Evolutionary conservation across 2,329 filamentous ascomycete species (phyloP), one percentile per base, ranked within the genome.

Genomic region (Stachybotrys echinatus): DNA sequence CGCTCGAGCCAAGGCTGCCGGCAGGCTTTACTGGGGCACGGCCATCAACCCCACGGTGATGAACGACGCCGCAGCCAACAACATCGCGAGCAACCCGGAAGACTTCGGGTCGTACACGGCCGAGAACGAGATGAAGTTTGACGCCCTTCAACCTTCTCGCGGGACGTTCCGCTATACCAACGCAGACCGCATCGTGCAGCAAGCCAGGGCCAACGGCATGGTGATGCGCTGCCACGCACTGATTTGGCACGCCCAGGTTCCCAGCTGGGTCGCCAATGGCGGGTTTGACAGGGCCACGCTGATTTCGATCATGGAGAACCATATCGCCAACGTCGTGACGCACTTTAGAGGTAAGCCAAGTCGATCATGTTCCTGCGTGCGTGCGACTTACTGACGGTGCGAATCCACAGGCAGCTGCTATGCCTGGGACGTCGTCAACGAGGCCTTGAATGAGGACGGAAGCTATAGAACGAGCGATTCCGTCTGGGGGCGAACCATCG

Each of bases 401-500:
- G n/a, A n/a, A n/a, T n/a, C n/a, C n/a, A n/a, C n/a, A n/a, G n/a
- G n/a, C n/a, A n/a, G n/a, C n/a, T n/a, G 75, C 58, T 72, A 72
- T 54, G 66, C 68, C 19, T 80, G 75, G 76, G 75, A 79, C 49
- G 75, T 79, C 1, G 68, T 77, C 12, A 79, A 79, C 55, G 74
- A 80, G n/a, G n/a, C 40, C 6, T 19, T 7, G 40, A 21, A 18
- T 12, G 40, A 42, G 40, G 23, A 42, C n/a, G 40, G 40, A 12
- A 18, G 23, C 12, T 21, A 21, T 6, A 4, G 40, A 6, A 14
- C 40, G 12, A 42, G 40, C 19, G 40, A 42, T 18, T 21, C 6
- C 19, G n/a, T 42, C 19, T 42, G 40, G 40, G 40, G 40, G 12
- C n/a, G 40, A 12, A 42, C 40, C 19, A 42, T 42, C 14, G n/a